These are phyloP conservation scores for Neckera pumila DNA, from an alignment of 225 moss, liverwort and hornwort genomes.

Conservation along the genomic window DNA sequence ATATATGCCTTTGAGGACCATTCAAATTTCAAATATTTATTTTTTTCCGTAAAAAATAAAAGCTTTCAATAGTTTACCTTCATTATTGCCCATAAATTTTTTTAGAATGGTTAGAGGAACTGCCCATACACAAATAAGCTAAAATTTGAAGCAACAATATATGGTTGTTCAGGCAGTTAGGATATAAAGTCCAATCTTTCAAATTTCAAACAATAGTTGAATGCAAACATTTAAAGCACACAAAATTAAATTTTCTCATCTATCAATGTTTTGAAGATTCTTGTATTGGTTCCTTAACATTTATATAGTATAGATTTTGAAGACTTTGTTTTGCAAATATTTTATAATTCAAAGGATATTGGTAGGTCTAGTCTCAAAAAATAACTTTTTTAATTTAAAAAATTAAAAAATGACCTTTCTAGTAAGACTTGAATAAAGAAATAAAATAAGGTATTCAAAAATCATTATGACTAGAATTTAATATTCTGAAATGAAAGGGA, in stretches of 20 bases:
- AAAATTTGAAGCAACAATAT: too few species aligned
- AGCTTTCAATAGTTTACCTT: too few species aligned
- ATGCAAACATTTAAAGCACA: not conserved
- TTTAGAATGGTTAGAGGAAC: too few species aligned
- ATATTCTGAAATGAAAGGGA: too few species aligned
- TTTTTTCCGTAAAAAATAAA: too few species aligned
- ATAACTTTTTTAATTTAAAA: rapidly evolving
- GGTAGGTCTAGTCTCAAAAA: not conserved
- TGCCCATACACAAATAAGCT: too few species aligned
- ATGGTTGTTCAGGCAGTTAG: too few species aligned
- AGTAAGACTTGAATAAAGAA: not conserved
- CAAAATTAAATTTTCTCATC: not conserved
- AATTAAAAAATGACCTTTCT: not conserved
- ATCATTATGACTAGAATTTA: not conserved
- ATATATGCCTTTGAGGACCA: too few species aligned
- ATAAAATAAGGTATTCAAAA: not conserved
- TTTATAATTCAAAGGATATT: not conserved
- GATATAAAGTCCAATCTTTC: too few species aligned
- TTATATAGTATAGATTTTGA: not conserved
- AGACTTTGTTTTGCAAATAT: not conserved
- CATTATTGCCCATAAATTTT: too few species aligned
- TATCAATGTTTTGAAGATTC: not conserved
- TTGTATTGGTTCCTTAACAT: not conserved
- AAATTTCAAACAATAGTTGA: not conserved
- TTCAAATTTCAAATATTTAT: too few species aligned